Base-by-base conservation (phyloP, 179 eudicot species). In the Gypsophila paniculata region DNA sequence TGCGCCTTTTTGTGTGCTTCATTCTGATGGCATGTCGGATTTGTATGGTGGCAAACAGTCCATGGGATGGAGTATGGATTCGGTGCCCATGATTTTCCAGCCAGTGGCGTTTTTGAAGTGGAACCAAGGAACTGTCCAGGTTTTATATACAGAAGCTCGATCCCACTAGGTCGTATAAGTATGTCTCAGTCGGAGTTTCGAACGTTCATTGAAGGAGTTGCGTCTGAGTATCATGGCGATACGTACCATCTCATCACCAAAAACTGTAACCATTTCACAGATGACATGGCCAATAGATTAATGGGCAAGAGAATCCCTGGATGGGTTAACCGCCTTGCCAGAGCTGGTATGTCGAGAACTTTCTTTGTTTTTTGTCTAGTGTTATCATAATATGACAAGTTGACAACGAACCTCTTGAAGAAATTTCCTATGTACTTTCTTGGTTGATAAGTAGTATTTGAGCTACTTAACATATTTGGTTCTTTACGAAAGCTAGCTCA, bases 21-120 rank as follows among this genome's bases (percentile, higher is more conserved):
- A 2, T 19, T 8, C 44, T 29, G 67, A 67, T 36, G 49, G 42
- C 52, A 69, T 46, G 68, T 59, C 36, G 8, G 2, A 0, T 21
- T 67, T 32, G 10, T 36, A 61, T 52, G 8, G 15, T 8, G 65
- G n/a, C 46, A 48, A 19, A 52, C 88, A 94, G 99, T 87, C 67
- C 90, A 91, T 82, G 99, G 96, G 25, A 82, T 83, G 97, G 97
- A 94, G 79, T 94, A 91, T 83, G 99, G 95, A 77, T 94, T 86
- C 77, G 99, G 99, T 76, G 99, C 99, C 52, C 99, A 94, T 61
- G 99, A 94, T 75, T 90, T 78, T 67, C 86, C 99, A 5, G 75
- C 87, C 36, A 94, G 99, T 73, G 99, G 99, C 61, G 99, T 94
- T 34, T 94, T 94, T 69, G 97, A 94, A 86, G 96, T 94, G 79